Evolutionary conservation across 2,329 filamentous ascomycete species (phyloP), one percentile per base, ranked within the genome.

Genomic region (Exophiala xenobiotica): DNA sequence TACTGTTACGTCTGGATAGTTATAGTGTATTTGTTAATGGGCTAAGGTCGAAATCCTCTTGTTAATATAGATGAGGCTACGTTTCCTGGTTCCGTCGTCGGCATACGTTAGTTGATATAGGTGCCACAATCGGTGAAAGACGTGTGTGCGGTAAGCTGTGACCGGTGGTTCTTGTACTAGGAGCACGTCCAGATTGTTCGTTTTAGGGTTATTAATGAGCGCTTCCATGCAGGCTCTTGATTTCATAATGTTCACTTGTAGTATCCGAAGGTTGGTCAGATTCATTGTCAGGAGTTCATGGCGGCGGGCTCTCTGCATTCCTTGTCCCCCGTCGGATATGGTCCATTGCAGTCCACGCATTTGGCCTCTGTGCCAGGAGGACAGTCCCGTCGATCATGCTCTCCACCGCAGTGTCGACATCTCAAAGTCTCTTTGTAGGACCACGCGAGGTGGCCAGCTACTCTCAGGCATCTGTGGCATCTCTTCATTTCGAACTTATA

Each of bases 31-130:
- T 46, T 65, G 53, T 4, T 47, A 47, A 29, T 64, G 57, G n/a
- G 59, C 63, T 11, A 57, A 53, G 2, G 50, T 65, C 8, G 51
- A 64, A 20, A 65, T 38, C 29, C 46, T 49, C 20, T 48, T 46
- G 29, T 63, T 65, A 0, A 66, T 31, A 14, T 67, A 65, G 20
- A 65, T 33, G 0, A 67, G 57, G 42, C 63, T 65, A 19, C 54
- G 49, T 11, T 47, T 53, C 9, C 57, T 53, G n/a, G 14, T 44
- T 2, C 24, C 11, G 7, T 62, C 56, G 27, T 29, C 46, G 12
- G n/a, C 14, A 8, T 57, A 8, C 1, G 60, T 65, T 3, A 59
- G 56, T 24, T 45, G 52, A 24, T 67, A 65, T 16, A 64, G 58
- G 22, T 54, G 46, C 61, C 54, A 65, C 2, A 53, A 48, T 20